Evolutionary conservation across 23 red algal species (phyloP).

Genomic region (Chondrus crispus): DNA sequence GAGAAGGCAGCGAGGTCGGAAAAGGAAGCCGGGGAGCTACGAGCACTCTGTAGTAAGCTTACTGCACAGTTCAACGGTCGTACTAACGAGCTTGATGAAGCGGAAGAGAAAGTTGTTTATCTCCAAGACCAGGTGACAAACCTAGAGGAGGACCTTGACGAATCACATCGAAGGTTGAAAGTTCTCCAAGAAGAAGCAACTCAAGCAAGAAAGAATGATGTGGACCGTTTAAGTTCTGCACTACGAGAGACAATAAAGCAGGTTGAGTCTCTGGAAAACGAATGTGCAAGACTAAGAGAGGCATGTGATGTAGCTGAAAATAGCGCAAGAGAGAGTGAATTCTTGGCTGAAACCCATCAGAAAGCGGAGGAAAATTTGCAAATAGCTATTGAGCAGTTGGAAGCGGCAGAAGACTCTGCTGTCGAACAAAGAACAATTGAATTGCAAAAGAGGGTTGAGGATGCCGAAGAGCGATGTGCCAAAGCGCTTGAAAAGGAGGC

Average conservation of each 20-base stretch:
- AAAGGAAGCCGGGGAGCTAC: constrained; percentile 56
- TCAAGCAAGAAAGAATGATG: constrained; percentile 22
- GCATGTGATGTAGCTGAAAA: constrained; percentile 16
- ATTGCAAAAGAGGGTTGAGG: constrained; percentile 31
- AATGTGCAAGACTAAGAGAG: not conserved
- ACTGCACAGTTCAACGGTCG: constrained; percentile 48
- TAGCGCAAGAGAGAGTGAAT: constrained; percentile 39
- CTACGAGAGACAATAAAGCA: constrained; percentile 20
- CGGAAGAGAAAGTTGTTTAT: constrained; percentile 56
- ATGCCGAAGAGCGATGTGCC: not conserved
- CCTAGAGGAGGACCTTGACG: constrained; percentile 45
- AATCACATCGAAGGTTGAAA: constrained; percentile 36
- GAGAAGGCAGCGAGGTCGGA: constrained; percentile 25
- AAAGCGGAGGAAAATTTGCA: constrained; percentile 58
- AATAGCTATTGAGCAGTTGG: constrained; percentile 66
- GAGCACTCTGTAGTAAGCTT: constrained; percentile 45
- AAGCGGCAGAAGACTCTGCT: constrained; percentile 29
- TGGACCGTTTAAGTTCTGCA: constrained; percentile 27
- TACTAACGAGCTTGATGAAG: constrained; percentile 68
- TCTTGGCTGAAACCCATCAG: constrained; percentile 52
- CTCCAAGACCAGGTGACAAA: constrained; percentile 60
- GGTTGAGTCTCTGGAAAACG: not conserved
- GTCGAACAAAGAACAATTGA: constrained; percentile 47
- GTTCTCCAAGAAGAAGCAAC: constrained; percentile 50
- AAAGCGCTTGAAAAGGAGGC: not conserved